phyloP scores from a whole-genome alignment of 1,284 basidiomycete genomes.

The Jaminaea rosea region DNA sequence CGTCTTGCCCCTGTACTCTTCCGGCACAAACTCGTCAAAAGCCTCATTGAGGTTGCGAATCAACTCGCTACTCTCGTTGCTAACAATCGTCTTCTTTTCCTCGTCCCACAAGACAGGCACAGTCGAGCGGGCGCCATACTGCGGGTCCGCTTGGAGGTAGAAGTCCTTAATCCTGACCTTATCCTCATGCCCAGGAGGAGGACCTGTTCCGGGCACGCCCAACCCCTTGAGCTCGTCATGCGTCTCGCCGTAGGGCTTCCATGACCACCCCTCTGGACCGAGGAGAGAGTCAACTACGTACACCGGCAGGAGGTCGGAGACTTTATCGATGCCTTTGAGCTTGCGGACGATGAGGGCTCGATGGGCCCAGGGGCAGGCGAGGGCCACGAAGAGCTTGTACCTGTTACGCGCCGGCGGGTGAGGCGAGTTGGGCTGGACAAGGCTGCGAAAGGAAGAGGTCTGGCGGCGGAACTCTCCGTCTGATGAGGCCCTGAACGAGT shows the following conservation, averaged over 20 bases:
- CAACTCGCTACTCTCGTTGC: conserved; percentile 56
- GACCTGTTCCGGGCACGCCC: conserved; percentile 31
- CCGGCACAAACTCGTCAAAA: conserved; percentile 41
- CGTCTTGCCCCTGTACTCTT: conserved; percentile 21
- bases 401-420: conserved; percentile 73
- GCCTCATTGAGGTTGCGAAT: conserved; percentile 75
- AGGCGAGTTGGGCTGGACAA: conserved; percentile 60
- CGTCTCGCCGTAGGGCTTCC: conserved; percentile 52
- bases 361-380: conserved; percentile 72
- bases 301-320: conserved; percentile 58
- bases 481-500: conserved; percentile 48
- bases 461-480: conserved; percentile 78
- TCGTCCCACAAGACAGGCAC: conserved; percentile 88
- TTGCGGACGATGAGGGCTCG: conserved; percentile 77
- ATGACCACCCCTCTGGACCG: conserved; percentile 78
- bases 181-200: conserved; percentile 36
- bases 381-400: conserved; percentile 44
- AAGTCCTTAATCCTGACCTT: conserved; percentile 71
- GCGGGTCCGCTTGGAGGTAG: conserved; percentile 66
- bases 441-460: conserved; percentile 62
- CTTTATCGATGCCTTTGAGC: conserved; percentile 80
- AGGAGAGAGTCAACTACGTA: conserved; percentile 69
- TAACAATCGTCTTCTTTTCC: conserved; percentile 78
- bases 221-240: not conserved
- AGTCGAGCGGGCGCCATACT: conserved; percentile 40